A percentile compares a stretch with the other conserved stretches of the same genome.
Conservation (phyloP, 1,139 yeast species). For the Magnusiomyces tetraspermus region DNA sequence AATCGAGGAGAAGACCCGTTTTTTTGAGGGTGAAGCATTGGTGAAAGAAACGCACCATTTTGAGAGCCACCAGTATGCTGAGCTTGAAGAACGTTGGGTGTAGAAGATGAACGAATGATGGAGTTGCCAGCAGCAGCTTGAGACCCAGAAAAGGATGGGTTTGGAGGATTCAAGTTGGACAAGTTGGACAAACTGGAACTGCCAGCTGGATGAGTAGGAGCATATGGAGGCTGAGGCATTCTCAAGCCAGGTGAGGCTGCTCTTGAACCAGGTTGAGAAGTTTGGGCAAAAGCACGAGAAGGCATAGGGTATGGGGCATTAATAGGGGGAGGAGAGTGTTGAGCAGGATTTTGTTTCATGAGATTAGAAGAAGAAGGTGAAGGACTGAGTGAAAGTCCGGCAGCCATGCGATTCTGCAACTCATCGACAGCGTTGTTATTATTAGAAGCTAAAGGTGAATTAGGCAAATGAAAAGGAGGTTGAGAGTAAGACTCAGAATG, state of each 20-base stretch:
- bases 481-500: too few relatives aligned
- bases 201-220: background rate
- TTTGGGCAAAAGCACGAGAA: background rate
- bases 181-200: background rate
- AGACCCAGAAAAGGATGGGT: slow-evolving; percentile 1
- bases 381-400: background rate
- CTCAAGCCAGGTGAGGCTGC: background rate
- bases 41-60: background rate
- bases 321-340: background rate
- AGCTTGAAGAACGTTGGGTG: slow-evolving; percentile 6
- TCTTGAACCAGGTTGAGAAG: background rate
- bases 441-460: too few relatives aligned
- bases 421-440: too few relatives aligned
- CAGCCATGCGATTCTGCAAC: too few relatives aligned
- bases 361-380: background rate
- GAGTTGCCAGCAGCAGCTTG: slow-evolving; percentile 3
- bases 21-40: slow-evolving; percentile 9
- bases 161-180: slow-evolving; percentile 4
- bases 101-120: slow-evolving; percentile 10
- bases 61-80: background rate
- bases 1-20: slow-evolving; percentile 4
- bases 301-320: background rate
- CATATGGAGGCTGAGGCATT: background rate
- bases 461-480: too few relatives aligned
- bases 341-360: background rate